Base-by-base conservation (phyloP, 495 filamentous ascomycete genomes). In the Penicillium pancosmium region DNA sequence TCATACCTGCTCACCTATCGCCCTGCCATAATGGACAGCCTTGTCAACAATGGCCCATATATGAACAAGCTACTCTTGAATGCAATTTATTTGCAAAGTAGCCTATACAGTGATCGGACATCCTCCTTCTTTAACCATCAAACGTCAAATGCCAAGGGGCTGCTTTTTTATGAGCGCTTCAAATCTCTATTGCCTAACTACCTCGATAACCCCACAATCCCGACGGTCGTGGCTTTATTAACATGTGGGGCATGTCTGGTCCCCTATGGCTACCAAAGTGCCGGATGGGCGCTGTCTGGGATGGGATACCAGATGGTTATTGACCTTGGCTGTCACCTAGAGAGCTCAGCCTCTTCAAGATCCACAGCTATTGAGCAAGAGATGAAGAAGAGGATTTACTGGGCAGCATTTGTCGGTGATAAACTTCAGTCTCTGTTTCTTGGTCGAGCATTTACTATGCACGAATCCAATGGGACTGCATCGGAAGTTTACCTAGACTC, bases 281-380 rank as follows among this genome's bases (percentile, higher is more conserved):
- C 66, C 12, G 62, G 59, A 13, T 68, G 66, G 66, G 36, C 49
- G 7, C 47, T 58, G 15, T 65, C 57, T 47, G 55, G 65, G 43
- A 48, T 71, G 53, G 73, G 59, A 3, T 76, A 74, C 54, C 58
- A 65, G 8, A 74, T 74, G 63, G 70, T 74, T 13, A 69, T 71
- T 23, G 73, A 77, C 49, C 46, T 75, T 4, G 73, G 73, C 2
- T 50, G 62, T 3, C 73, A 77, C 51, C 23, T 73, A 35, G 57
- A 62, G 25, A n/a, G 34, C 33, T 5, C 59, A n/a, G 40, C 55
- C 10, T 53, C 57, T 21, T 48, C 58, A 7, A 55, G 15, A 5
- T 44, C 1, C 4, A 12, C 7, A 35, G 34, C 33, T 12, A 36
- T 62, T 21, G 65, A 64, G 9, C 41, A 54, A 13, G 65, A 67